These are phyloP conservation scores for Karstenula rhodostoma DNA, from an alignment of 2,329 filamentous ascomycete species.

Conservation along the genomic window DNA sequence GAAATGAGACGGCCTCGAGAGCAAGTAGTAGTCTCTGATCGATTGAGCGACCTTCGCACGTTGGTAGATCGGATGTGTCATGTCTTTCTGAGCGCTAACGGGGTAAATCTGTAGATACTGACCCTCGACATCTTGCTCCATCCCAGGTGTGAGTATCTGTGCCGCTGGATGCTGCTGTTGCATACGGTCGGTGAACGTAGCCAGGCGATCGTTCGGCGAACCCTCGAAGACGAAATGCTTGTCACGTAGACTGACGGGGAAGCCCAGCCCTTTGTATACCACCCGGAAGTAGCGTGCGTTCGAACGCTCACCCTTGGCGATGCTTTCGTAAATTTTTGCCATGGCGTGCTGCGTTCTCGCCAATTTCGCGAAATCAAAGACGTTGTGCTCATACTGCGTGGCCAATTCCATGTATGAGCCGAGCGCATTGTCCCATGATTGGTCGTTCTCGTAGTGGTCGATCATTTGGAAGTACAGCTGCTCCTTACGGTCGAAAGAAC, in stretches of 20 bases:
- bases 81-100: conserved; percentile 82
- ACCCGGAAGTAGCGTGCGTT: conserved; percentile 92
- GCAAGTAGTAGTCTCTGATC: conserved; percentile 85
- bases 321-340: conserved; percentile 88
- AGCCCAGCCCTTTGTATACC: conserved; percentile 86
- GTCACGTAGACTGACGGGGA: conserved; percentile 80
- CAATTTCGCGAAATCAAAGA: conserved; percentile 91
- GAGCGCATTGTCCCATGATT: conserved; percentile 89
- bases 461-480: conserved; percentile 94
- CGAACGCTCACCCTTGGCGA: conserved; percentile 80
- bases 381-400: conserved; percentile 85
- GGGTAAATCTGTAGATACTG: conserved; percentile 86
- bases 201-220: conserved; percentile 75
- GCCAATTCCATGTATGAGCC: conserved; percentile 90
- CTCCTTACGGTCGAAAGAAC: conserved; percentile 91
- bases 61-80: conserved; percentile 84
- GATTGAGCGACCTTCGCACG: conserved; percentile 82
- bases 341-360: conserved; percentile 89
- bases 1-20: conserved; percentile 79
- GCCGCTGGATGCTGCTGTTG: conserved; percentile 89
- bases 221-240: conserved; percentile 95
- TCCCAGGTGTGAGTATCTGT: conserved; percentile 75
- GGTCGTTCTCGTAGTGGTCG: conserved; percentile 91
- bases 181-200: conserved; percentile 88
- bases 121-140: conserved; percentile 83